Conservation (phyloP, 108 stramenopile genomes). For the Hondaea fermentalgiana region DNA sequence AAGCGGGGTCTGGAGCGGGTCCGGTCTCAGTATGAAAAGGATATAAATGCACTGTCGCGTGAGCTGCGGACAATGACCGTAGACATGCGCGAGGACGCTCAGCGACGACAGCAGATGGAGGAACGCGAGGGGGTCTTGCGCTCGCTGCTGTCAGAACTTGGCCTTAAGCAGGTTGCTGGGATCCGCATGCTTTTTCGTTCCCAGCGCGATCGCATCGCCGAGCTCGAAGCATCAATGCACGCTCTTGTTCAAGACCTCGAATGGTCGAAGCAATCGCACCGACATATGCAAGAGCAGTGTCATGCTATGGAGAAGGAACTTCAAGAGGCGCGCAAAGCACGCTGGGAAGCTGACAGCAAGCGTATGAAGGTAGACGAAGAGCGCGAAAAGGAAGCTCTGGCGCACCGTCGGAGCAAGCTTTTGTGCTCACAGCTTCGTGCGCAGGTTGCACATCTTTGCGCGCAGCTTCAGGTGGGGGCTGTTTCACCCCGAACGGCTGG, state of each 20-base stretch:
- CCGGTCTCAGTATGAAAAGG: background rate
- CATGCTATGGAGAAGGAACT: background rate
- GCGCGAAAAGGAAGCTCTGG: background rate
- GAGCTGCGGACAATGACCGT: background rate
- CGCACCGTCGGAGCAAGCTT: background rate
- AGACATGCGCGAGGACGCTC: background rate
- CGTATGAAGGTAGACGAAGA: slow-evolving; percentile 6
- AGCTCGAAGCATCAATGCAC: background rate
- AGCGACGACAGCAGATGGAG: background rate
- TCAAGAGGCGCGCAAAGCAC: background rate
- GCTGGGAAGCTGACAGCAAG: background rate
- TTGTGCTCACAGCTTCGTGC: background rate
- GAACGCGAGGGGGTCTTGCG: background rate
- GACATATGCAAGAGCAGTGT: background rate
- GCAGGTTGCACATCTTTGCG: background rate
- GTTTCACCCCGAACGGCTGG: background rate
- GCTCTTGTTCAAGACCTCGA: background rate
- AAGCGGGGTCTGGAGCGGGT: background rate
- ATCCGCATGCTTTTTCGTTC: background rate
- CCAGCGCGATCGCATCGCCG: background rate
- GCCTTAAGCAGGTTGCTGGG: background rate
- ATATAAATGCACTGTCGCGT: background rate
- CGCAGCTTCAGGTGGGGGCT: background rate
- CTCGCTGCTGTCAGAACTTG: background rate
- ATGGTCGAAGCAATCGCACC: background rate